phyloP scores from a whole-genome alignment of 148 eudicot species.

The Euryodendron excelsum region DNA sequence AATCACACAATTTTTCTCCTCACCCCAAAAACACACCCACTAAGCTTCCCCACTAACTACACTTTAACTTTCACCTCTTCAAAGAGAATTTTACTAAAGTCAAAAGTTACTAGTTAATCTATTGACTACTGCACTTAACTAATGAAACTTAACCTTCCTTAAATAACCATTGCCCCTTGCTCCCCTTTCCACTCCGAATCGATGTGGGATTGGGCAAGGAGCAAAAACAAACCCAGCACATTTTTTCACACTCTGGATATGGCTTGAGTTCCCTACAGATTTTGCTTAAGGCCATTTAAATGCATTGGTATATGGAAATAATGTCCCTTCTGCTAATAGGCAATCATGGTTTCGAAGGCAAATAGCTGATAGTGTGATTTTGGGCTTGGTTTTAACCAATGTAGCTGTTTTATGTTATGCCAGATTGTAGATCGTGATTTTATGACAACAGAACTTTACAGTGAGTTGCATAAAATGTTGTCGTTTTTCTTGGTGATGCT shows the following conservation, averaged over 20 bases:
- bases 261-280: conserved; percentile 47
- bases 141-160: no score
- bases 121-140: no score
- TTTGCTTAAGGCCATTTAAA: neutral
- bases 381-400: conserved; percentile 67
- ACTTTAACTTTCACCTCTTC: no score
- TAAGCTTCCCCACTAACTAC: no score
- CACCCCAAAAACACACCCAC: no score
- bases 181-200: no score
- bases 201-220: no score
- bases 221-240: no score
- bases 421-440: conserved; percentile 43
- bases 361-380: conserved; percentile 52
- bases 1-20: no score
- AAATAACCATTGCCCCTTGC: no score
- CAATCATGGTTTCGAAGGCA: conserved; percentile 50
- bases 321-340: conserved; percentile 41
- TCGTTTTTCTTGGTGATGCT: neutral
- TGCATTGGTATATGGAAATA: conserved; percentile 4
- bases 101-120: no score
- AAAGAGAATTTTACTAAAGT: no score
- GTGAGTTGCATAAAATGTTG: conserved; percentile 34
- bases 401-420: conserved; percentile 73
- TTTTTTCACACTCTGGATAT: conserved; percentile 81
- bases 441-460: conserved; percentile 66